phyloP scores from a whole-genome alignment of 371 early-diverging fungal genomes.

The Mucor piriformis region DNA sequence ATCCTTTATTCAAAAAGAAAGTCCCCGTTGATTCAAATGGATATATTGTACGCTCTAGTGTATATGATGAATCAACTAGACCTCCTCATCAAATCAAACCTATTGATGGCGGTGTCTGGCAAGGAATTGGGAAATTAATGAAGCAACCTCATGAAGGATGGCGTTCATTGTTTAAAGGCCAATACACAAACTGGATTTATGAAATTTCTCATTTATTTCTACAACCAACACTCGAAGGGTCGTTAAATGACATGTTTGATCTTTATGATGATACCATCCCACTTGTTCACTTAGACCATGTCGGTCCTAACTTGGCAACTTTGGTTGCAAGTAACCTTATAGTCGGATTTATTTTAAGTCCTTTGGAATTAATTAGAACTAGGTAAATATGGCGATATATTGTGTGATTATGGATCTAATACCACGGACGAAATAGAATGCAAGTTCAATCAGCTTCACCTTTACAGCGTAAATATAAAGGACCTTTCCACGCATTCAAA shows the following conservation, averaged over 20 bases:
- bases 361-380: slow-evolving; percentile 80
- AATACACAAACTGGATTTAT: slow-evolving; percentile 75
- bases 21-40: slow-evolving; percentile 57
- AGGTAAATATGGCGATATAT: slow-evolving; percentile 39
- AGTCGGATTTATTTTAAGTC: slow-evolving; percentile 75
- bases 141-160: slow-evolving; percentile 71
- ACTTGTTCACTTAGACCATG: slow-evolving; percentile 68
- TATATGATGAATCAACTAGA: slow-evolving; percentile 63
- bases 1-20: slow-evolving; percentile 40
- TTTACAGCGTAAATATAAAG: slow-evolving; percentile 76
- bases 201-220: slow-evolving; percentile 74
- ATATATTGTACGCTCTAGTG: slow-evolving; percentile 61
- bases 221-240: slow-evolving; percentile 80
- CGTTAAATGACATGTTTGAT: slow-evolving; percentile 75
- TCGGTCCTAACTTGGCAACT: slow-evolving; percentile 72
- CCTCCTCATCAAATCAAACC: slow-evolving; percentile 67
- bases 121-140: slow-evolving; percentile 51
- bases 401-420: neutral
- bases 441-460: slow-evolving; percentile 78
- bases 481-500: slow-evolving; percentile 71
- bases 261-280: slow-evolving; percentile 81
- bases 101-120: slow-evolving; percentile 64
- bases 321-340: slow-evolving; percentile 70
- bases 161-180: slow-evolving; percentile 69
- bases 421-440: slow-evolving; percentile 49